These are phyloP conservation scores for Coemansia sp. DNA, from an alignment of 192 early-diverging fungal genomes.

Conservation along the genomic window DNA sequence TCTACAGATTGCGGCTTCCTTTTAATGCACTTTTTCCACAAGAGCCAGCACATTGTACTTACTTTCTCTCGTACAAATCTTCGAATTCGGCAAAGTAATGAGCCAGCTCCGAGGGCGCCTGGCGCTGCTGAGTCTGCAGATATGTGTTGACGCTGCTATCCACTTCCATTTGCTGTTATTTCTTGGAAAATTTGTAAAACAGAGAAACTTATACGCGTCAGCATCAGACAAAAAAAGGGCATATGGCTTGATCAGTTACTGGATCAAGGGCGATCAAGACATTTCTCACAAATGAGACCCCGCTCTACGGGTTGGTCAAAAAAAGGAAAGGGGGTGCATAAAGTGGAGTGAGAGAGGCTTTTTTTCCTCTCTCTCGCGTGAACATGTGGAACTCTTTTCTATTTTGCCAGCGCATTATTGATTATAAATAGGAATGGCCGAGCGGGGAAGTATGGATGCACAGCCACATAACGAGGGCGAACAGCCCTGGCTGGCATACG, in stretches of 20 bases:
- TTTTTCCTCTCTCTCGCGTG: not conserved
- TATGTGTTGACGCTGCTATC: conserved; percentile 76
- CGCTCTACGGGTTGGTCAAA: too few species aligned
- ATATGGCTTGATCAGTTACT: too few species aligned
- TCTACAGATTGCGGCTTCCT: conserved; percentile 50
- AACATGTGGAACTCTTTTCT: too few species aligned
- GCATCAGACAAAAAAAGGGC: too few species aligned
- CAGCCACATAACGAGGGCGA: conserved; percentile 23
- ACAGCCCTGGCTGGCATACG: conserved; percentile 52
- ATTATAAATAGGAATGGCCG: not conserved
- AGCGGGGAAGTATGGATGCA: conserved; percentile 23
- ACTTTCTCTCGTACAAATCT: conserved; percentile 94
- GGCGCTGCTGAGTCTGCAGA: conserved; percentile 63
- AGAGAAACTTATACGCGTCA: not conserved
- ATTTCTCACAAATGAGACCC: too few species aligned
- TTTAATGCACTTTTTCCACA: not conserved
- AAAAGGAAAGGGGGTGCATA: not conserved
- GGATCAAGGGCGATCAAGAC: too few species aligned
- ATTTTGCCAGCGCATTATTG: too few species aligned
- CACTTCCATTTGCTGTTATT: conserved; percentile 58
- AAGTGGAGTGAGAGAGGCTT: not conserved
- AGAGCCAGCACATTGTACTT: conserved; percentile 26
- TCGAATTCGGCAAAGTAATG: conserved; percentile 83
- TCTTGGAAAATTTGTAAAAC: not conserved
- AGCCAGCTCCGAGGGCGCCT: conserved; percentile 67